Percentiles rank a stretch among this genome's conserved stretches.
phyloP scores from a whole-genome alignment of 768 basidiomycete genomes.

The Trametes villosa region DNA sequence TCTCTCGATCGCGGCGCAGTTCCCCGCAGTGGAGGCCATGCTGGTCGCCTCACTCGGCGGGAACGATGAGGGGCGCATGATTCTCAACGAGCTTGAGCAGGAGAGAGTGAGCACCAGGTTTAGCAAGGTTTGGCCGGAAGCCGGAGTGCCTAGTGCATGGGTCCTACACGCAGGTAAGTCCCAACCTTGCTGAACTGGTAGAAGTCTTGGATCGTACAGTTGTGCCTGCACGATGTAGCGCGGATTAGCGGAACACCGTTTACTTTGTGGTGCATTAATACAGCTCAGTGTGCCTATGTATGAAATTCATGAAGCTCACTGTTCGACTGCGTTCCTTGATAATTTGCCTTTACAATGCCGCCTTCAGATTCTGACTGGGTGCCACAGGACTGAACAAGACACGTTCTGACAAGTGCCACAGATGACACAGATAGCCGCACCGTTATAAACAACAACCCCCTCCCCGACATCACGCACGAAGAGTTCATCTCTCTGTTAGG shows the following conservation, averaged over 20 bases:
- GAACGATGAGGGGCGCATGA: slow-evolving; percentile 66
- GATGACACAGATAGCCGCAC: slow-evolving; percentile 64
- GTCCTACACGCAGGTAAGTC: slow-evolving; percentile 70
- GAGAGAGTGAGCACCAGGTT: slow-evolving; percentile 72
- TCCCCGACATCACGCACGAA: slow-evolving; percentile 86
- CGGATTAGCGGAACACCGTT: too few species aligned
- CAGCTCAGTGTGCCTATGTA: too few species aligned
- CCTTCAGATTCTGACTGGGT: slow-evolving; percentile 9
- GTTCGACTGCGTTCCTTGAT: neutral
- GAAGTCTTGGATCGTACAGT: neutral
- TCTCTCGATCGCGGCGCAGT: slow-evolving; percentile 74
- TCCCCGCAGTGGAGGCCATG: slow-evolving; percentile 64
- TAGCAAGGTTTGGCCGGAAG: slow-evolving; percentile 73
- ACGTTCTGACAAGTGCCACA: slow-evolving; percentile 30
- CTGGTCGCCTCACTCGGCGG: slow-evolving; percentile 77
- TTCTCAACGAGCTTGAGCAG: slow-evolving; percentile 65
- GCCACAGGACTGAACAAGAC: neutral
- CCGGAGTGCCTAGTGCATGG: slow-evolving; percentile 82
- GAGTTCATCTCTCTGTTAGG: slow-evolving; percentile 82
- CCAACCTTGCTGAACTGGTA: neutral
- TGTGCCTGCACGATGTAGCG: neutral
- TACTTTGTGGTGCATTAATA: too few species aligned
- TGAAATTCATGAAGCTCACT: neutral
- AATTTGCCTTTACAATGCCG: neutral
- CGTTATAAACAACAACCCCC: slow-evolving; percentile 85